Evolutionary conservation across 78 protist genomes (phyloP).

Genomic region (Salpingoeca rosetta): DNA sequence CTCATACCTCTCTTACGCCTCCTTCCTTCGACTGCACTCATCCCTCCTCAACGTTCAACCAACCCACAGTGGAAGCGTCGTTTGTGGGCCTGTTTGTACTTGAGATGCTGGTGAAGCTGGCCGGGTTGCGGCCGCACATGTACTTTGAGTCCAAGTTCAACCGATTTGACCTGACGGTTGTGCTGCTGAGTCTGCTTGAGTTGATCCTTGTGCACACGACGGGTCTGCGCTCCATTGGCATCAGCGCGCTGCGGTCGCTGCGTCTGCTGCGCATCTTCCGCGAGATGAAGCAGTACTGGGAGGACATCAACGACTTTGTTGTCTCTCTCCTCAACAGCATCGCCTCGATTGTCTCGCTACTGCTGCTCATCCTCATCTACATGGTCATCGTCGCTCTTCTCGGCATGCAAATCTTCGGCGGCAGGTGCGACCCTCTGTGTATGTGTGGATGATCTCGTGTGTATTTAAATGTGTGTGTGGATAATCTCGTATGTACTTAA

Average conservation of each 20-base stretch:
- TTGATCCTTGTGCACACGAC: neutral
- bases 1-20: too few species aligned
- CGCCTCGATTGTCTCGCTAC: neutral
- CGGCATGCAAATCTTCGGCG: constrained; percentile 38
- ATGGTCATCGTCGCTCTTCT: neutral
- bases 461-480: too few species aligned
- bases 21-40: too few species aligned
- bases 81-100: neutral
- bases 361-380: neutral
- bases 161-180: constrained; percentile 14
- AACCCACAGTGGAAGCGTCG: too few species aligned
- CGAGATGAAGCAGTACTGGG: constrained; percentile 2
- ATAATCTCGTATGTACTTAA: too few species aligned
- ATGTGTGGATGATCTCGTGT: too few species aligned
- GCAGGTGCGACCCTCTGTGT: too few species aligned
- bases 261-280: constrained; percentile 16
- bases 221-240: neutral
- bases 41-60: too few species aligned
- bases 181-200: neutral
- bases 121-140: neutral
- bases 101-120: neutral
- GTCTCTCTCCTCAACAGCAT: neutral
- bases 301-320: neutral
- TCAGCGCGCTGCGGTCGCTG: neutral
- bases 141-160: neutral